These are phyloP conservation scores for Dactylella cylindrospora DNA, from an alignment of 2,329 filamentous ascomycete species.

Conservation along the genomic window DNA sequence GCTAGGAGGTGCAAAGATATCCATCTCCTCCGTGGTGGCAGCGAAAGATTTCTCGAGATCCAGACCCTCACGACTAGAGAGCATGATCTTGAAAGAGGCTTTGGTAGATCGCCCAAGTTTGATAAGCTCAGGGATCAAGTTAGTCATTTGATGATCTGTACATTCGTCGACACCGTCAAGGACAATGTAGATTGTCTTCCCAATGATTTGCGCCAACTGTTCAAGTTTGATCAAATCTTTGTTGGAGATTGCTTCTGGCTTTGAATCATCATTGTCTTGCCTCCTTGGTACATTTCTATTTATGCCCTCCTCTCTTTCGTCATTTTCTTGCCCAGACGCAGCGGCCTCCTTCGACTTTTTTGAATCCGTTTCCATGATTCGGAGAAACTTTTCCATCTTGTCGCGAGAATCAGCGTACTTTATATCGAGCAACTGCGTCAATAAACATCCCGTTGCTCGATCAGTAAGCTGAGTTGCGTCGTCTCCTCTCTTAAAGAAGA, in stretches of 20 bases:
- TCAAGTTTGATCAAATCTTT: slow-evolving; percentile 6
- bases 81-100: slow-evolving; percentile 10
- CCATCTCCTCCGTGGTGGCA: background rate
- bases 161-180: slow-evolving; percentile 37
- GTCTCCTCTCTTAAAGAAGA: slow-evolving; percentile 38
- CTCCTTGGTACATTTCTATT: too few relatives aligned
- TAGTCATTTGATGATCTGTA: slow-evolving; percentile 16
- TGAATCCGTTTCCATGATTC: background rate
- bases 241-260: background rate
- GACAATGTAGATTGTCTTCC: slow-evolving; percentile 23
- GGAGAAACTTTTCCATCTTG: slow-evolving; percentile 10
- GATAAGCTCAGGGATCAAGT: slow-evolving; percentile 2
- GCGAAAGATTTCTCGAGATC: background rate
- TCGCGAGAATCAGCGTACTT: slow-evolving; percentile 1
- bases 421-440: slow-evolving; percentile 15
- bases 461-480: slow-evolving; percentile 18
- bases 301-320: background rate
- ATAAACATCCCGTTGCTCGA: slow-evolving; percentile 5
- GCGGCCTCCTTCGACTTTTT: background rate
- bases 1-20: background rate
- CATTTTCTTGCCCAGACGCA: background rate
- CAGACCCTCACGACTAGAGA: slow-evolving; percentile 20
- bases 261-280: background rate
- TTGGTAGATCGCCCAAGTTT: slow-evolving; percentile 8
- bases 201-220: slow-evolving; percentile 3